These are phyloP conservation scores for Pholiota molesta DNA, from an alignment of 768 basidiomycete species.

Conservation along the genomic window DNA sequence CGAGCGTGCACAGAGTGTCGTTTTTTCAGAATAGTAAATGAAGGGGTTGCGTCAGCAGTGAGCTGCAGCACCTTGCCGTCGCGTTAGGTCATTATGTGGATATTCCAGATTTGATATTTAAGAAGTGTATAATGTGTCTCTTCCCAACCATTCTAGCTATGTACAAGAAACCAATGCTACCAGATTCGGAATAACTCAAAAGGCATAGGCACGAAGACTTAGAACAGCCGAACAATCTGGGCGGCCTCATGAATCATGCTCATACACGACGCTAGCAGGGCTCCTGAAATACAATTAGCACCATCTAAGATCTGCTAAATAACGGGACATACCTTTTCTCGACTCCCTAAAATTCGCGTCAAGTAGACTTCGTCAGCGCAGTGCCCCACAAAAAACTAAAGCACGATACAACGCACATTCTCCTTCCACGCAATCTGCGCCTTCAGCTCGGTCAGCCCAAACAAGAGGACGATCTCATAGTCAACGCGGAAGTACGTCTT, in stretches of 20 bases:
- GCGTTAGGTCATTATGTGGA: too few species aligned
- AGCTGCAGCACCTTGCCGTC: too few species aligned
- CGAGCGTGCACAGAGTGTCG: too few species aligned
- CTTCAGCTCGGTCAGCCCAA: constrained; percentile 50
- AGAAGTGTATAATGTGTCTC: too few species aligned
- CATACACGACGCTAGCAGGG: background rate
- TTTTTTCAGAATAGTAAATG: too few species aligned
- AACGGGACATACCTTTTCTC: background rate
- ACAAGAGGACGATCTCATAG: constrained; percentile 41
- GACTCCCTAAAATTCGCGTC: background rate
- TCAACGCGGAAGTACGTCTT: constrained; percentile 26
- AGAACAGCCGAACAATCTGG: too few species aligned
- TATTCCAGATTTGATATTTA: too few species aligned
- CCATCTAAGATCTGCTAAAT: background rate
- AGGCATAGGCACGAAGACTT: too few species aligned
- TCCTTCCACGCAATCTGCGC: constrained; percentile 49
- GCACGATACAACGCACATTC: constrained; percentile 31
- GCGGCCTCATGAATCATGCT: background rate
- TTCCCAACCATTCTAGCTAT: too few species aligned
- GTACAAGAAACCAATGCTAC: too few species aligned
- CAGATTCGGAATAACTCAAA: too few species aligned
- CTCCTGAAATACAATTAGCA: background rate
- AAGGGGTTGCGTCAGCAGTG: too few species aligned
- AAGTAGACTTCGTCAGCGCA: background rate
- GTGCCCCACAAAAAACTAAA: background rate